Evolutionary conservation across 2,329 filamentous ascomycete species (phyloP).

Genomic region (Botrytis elliptica): DNA sequence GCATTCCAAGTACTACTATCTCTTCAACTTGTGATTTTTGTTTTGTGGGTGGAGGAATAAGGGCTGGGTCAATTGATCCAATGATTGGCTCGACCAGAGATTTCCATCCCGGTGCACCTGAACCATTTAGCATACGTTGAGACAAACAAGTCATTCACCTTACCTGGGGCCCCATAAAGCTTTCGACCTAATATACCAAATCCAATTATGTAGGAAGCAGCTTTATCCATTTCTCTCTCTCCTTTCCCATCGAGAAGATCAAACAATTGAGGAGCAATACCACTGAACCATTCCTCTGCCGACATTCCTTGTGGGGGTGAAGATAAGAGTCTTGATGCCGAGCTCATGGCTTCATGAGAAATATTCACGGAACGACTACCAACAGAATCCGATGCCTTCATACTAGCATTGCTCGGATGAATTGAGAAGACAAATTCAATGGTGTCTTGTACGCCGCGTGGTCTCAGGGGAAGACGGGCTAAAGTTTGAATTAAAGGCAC

Average conservation of each 20-base stretch:
- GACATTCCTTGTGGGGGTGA: conserved; percentile 55
- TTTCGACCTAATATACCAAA: conserved; percentile 66
- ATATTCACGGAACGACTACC: conserved; percentile 57
- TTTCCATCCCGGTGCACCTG: conserved; percentile 60
- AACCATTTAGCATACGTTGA: conserved; percentile 21
- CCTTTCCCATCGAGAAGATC: conserved; percentile 59
- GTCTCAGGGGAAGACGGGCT: conserved; percentile 59
- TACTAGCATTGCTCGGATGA: conserved; percentile 48
- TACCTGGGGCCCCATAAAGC: conserved; percentile 61
- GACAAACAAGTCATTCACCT: conserved; percentile 30
- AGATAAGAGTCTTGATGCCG: conserved; percentile 61
- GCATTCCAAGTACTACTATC: conserved; percentile 27
- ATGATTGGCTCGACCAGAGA: conserved; percentile 60
- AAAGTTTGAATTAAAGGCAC: conserved; percentile 56
- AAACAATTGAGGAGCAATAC: conserved; percentile 60
- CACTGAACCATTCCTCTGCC: conserved; percentile 58
- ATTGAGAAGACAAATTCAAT: conserved; percentile 71
- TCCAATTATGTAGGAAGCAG: conserved; percentile 61
- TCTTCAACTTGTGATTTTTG: conserved; percentile 14
- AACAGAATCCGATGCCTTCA: conserved; percentile 27
- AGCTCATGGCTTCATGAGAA: conserved; percentile 64
- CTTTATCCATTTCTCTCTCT: conserved; percentile 57
- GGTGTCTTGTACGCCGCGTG: conserved; percentile 63
- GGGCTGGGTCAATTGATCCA: conserved; percentile 47
- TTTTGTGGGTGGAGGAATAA: conserved; percentile 7